Percentiles rank a stretch among this genome's conserved stretches.
phyloP scores from a whole-genome alignment of 176 grass and related monocot species.

The Tillandsia fasciculata region DNA sequence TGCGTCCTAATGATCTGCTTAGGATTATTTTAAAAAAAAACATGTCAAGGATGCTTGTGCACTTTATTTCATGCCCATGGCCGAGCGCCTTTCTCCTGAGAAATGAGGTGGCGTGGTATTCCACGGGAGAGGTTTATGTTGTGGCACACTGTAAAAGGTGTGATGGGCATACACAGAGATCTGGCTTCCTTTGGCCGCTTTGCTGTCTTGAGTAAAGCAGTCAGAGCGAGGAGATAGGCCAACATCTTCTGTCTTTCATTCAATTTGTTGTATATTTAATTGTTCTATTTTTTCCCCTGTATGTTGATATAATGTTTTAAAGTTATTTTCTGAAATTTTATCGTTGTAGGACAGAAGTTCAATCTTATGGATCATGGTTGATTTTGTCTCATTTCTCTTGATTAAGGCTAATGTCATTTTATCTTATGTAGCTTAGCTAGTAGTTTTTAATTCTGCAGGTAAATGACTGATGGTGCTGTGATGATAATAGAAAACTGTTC shows the following conservation, averaged over 20 bases:
- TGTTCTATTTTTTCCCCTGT: neutral
- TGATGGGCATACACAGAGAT: constrained; percentile 16
- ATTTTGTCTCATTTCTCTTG: neutral
- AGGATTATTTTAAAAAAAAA: no score
- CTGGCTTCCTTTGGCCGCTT: constrained; percentile 7
- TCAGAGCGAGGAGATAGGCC: constrained; percentile 2
- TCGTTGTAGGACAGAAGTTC: neutral
- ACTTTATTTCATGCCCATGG: constrained; percentile 12
- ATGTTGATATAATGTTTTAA: neutral
- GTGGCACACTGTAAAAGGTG: constrained; percentile 15
- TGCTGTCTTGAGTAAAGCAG: neutral
- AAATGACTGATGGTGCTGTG: no score
- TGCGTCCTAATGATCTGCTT: neutral
- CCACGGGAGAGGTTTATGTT: constrained; percentile 18
- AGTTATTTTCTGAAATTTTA: neutral
- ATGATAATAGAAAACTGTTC: no score
- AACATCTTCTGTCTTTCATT: neutral
- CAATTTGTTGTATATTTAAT: neutral
- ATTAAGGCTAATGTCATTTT: neutral
- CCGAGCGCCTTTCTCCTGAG: constrained; percentile 17
- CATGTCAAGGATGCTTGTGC: neutral
- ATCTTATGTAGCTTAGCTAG: neutral
- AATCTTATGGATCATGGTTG: neutral
- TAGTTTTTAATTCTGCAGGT: neutral
- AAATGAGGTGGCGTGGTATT: constrained; percentile 22